Percentiles rank a stretch among this genome's conserved stretches.
These are phyloP conservation scores for Gypsophila paniculata DNA, from an alignment of 179 eudicot species.

Conservation along the genomic window DNA sequence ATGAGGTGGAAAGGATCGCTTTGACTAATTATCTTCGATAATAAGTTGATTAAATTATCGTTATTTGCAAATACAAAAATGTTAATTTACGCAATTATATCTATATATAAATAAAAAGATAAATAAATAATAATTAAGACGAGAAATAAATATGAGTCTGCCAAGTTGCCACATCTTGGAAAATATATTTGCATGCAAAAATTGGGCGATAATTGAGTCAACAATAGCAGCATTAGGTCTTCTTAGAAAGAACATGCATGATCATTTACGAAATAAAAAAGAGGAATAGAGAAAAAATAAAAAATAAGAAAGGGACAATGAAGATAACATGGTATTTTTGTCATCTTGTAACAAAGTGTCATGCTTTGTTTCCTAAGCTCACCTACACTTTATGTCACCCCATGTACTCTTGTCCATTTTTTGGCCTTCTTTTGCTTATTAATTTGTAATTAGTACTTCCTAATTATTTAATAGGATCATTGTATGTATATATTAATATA, in stretches of 20 bases:
- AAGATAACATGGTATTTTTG: conserved; percentile 20
- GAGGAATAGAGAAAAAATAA: background rate
- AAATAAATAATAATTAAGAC: no score
- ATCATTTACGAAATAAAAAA: background rate
- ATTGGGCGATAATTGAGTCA: conserved; percentile 6
- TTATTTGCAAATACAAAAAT: no score
- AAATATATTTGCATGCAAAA: conserved; percentile 16
- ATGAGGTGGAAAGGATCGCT: no score
- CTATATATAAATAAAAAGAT: no score
- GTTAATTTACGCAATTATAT: no score
- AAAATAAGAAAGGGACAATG: background rate
- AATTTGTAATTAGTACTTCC: background rate
- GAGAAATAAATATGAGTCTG: conserved; percentile 1
- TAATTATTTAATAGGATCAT: no score
- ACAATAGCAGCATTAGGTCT: conserved; percentile 8
- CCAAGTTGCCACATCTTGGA: background rate
- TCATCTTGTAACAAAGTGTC: conserved; percentile 20
- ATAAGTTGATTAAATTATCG: no score
- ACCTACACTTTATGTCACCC: conserved; percentile 17
- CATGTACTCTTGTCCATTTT: conserved; percentile 19
- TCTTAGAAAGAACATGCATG: conserved; percentile 10
- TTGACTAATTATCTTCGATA: no score
- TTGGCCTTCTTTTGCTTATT: background rate
- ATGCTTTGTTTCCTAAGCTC: conserved; percentile 20
- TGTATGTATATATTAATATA: no score